Conservation (phyloP, 148 eudicot species). For the Chenopodium suecicum region DNA sequence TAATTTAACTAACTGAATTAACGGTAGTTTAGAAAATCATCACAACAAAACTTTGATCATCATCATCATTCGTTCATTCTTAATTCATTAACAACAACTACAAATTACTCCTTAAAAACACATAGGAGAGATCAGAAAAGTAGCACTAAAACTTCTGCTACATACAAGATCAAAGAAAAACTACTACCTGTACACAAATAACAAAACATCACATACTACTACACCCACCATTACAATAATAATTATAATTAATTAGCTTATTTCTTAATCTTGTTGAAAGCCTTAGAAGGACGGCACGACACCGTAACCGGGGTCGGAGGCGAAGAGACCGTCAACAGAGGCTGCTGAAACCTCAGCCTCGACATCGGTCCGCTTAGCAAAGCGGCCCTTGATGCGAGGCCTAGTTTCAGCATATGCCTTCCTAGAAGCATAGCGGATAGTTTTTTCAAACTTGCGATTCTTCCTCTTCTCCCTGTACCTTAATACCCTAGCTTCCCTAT, state of each 20-base stretch:
- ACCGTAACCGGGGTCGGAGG: constrained; percentile 50
- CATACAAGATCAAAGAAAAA: background rate
- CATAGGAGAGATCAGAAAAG: background rate
- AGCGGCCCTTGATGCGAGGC: constrained; percentile 85
- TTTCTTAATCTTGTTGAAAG: background rate
- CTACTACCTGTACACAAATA: background rate
- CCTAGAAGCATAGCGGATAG: constrained; percentile 76
- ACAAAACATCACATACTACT: no score
- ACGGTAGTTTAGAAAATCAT: background rate
- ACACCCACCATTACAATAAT: no score
- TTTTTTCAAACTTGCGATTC: constrained; percentile 85
- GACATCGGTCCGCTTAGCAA: constrained; percentile 67
- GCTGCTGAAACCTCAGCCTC: constrained; percentile 27
- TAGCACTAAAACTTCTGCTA: background rate
- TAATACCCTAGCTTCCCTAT: constrained; percentile 77
- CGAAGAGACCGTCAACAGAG: constrained; percentile 34
- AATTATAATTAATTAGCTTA: background rate
- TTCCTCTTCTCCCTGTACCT: constrained; percentile 89
- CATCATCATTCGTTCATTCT: background rate
- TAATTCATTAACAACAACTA: background rate
- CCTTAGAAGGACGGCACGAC: constrained; percentile 56
- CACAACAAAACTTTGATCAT: constrained; percentile 11
- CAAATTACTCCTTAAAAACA: background rate
- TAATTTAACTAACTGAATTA: background rate
- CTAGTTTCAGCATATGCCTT: constrained; percentile 88